These are phyloP conservation scores for Discostella pseudostelligera DNA, from an alignment of 108 stramenopile species.

Conservation along the genomic window DNA sequence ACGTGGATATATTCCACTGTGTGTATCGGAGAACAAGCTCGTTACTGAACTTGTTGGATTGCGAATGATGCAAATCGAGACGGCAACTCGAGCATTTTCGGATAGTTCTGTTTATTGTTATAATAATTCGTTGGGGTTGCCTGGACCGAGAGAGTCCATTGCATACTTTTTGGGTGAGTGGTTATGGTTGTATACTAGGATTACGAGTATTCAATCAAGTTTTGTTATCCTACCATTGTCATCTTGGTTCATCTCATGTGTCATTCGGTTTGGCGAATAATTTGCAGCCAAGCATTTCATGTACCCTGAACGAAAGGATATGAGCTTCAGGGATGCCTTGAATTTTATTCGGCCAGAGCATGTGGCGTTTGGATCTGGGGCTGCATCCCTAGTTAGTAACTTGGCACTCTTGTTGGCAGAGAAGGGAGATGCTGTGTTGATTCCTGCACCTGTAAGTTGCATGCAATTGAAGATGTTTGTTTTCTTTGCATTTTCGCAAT, in stretches of 20 bases:
- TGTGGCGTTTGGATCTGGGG: slow-evolving; percentile 75
- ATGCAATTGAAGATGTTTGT: not conserved
- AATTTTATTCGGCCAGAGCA: slow-evolving; percentile 58
- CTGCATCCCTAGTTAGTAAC: slow-evolving; percentile 66
- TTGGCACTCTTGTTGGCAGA: slow-evolving; percentile 69
- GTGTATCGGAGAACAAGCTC: slow-evolving; percentile 85
- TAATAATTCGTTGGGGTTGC: slow-evolving; percentile 75
- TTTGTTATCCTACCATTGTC: not conserved
- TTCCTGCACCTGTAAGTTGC: slow-evolving; percentile 71
- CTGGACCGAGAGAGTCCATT: slow-evolving; percentile 69
- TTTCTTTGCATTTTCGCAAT: not conserved
- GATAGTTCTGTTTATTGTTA: slow-evolving; percentile 75
- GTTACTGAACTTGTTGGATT: slow-evolving; percentile 64
- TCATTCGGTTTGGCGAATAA: slow-evolving; percentile 4
- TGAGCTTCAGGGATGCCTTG: slow-evolving; percentile 61
- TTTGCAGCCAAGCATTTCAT: slow-evolving; percentile 27
- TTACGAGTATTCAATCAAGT: no score
- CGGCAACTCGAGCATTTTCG: slow-evolving; percentile 71
- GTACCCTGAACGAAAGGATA: slow-evolving; percentile 27
- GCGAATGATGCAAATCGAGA: slow-evolving; percentile 62
- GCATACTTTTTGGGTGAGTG: slow-evolving; percentile 79
- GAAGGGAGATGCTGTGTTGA: slow-evolving; percentile 82
- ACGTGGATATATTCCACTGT: slow-evolving; percentile 70
- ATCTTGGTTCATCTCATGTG: not conserved
- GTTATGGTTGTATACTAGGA: not conserved